Evolutionary conservation across 2,329 filamentous ascomycete species (phyloP), one percentile per base, ranked within the genome.

Genomic region (Tolypocladium pustulatum): DNA sequence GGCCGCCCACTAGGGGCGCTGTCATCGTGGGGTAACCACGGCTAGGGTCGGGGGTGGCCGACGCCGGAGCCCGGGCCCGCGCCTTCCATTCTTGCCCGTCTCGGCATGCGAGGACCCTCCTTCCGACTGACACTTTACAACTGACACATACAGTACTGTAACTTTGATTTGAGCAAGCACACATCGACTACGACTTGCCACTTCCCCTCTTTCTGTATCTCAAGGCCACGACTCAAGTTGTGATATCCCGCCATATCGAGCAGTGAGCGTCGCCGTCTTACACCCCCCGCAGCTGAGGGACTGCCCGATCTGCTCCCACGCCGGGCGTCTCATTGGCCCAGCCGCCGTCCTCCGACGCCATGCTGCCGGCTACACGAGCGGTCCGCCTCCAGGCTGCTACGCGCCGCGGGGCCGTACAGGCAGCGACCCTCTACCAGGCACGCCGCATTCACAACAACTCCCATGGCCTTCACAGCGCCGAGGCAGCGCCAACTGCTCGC

Each of bases 401-500:
- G 38, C 63, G 8, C 10, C 58, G 17, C 9, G 57, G 43, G 43
- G 57, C 49, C 55, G 61, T 32, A 5, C 55, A 20, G 30, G 27
- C 40, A 25, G 55, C 55, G 27, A 7, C n/a, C 10, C n/a, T 56
- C 5, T 36, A 36, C 20, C 55, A 37, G 54, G 55, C 15, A 65
- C 63, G 30, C 56, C 58, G 41, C 53, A 52, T 69, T 41, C 62
- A 66, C 43, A 62, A 55, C 52, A 63, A 53, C 13, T 59, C 63
- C 4, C 63, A 60, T 22, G 59, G 63, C 57, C 49, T 65, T 36
- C 62, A 61, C 40, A 66, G 61, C 55, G 60, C 65, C 8, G 67
- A 70, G 57, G 62, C 64, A n/a, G 63, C 67, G 4, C 64, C 65
- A 1, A 61, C 62, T 54, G 64, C 65, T 37, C 61, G 60, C 12